Percentiles rank a stretch among this genome's conserved stretches.
phyloP scores from a whole-genome alignment of 768 basidiomycete species.

The Leccinum variicolor region DNA sequence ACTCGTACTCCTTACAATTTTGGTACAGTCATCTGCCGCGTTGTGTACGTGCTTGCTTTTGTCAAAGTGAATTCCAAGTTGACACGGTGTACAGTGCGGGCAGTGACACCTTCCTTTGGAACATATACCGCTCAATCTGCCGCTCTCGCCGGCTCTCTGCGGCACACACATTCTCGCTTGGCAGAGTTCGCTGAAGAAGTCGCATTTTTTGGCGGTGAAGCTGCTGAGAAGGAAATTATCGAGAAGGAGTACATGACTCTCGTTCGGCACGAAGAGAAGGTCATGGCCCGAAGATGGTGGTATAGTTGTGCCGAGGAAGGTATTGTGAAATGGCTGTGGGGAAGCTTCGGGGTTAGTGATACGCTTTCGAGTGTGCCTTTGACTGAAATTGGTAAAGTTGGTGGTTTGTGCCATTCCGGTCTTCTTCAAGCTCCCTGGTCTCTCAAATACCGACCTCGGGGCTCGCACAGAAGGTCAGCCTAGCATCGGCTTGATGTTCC shows the following conservation, averaged over 20 bases:
- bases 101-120: slow-evolving; percentile 89
- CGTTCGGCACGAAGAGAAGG: slow-evolving; percentile 80
- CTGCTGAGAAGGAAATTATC: slow-evolving; percentile 86
- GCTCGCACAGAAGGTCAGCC: slow-evolving; percentile 79
- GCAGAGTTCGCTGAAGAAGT: slow-evolving; percentile 88
- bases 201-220: slow-evolving; percentile 84
- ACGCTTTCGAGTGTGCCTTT: not conserved
- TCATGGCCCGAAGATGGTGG: slow-evolving; percentile 80
- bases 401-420: slow-evolving; percentile 91
- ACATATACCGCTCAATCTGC: slow-evolving; percentile 86
- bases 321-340: slow-evolving; percentile 97
- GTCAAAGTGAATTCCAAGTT: not conserved
- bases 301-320: slow-evolving; percentile 93
- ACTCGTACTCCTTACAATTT: slow-evolving; percentile 72
- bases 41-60: slow-evolving; percentile 54
- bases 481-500: not conserved
- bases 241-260: slow-evolving; percentile 86
- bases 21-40: slow-evolving; percentile 82
- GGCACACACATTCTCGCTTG: slow-evolving; percentile 89
- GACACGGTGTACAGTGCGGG: slow-evolving; percentile 58
- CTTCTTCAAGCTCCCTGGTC: slow-evolving; percentile 83
- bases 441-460: slow-evolving; percentile 66
- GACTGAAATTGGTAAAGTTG: slow-evolving; percentile 43
- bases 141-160: slow-evolving; percentile 82
- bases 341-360: slow-evolving; percentile 80